These are phyloP conservation scores for Fonsecaea erecta DNA, from an alignment of 2,329 filamentous ascomycete species.

Conservation along the genomic window DNA sequence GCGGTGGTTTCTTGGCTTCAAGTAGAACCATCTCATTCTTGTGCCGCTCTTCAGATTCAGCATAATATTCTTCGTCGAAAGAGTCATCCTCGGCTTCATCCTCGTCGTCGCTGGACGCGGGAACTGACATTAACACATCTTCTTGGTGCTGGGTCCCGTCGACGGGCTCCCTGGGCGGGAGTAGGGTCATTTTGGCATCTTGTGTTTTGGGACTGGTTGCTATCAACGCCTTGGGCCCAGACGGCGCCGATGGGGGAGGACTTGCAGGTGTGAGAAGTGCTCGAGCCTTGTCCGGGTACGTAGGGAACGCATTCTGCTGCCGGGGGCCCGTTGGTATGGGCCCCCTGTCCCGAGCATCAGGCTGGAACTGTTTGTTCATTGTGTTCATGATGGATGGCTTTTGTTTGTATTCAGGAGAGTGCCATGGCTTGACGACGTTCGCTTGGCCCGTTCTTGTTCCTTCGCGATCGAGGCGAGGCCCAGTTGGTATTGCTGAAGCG, in stretches of 20 bases:
- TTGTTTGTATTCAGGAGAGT: slow-evolving; percentile 32
- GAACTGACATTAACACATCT: slow-evolving; percentile 37
- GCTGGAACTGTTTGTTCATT: slow-evolving; percentile 31
- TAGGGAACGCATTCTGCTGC: slow-evolving; percentile 23
- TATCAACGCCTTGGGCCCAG: slow-evolving; percentile 25
- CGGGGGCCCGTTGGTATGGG: slow-evolving; percentile 30
- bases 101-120: slow-evolving; percentile 48
- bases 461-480: slow-evolving; percentile 34
- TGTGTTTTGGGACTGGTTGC: slow-evolving; percentile 28
- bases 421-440: slow-evolving; percentile 29
- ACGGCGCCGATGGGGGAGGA: slow-evolving; percentile 21
- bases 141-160: slow-evolving; percentile 16
- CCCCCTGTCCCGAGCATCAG: slow-evolving; percentile 24
- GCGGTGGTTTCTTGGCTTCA: slow-evolving; percentile 49
- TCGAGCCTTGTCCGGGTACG: slow-evolving; percentile 24
- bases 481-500: slow-evolving; percentile 31
- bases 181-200: slow-evolving; percentile 25
- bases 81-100: slow-evolving; percentile 48
- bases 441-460: slow-evolving; percentile 21
- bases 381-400: slow-evolving; percentile 36
- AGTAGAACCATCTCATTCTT: slow-evolving; percentile 52
- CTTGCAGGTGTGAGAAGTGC: slow-evolving; percentile 6
- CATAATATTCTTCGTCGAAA: slow-evolving; percentile 54
- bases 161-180: slow-evolving; percentile 15
- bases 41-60: slow-evolving; percentile 51